These are phyloP conservation scores for Trypethelium eluteriae DNA, from an alignment of 495 filamentous ascomycete species.

Conservation along the genomic window DNA sequence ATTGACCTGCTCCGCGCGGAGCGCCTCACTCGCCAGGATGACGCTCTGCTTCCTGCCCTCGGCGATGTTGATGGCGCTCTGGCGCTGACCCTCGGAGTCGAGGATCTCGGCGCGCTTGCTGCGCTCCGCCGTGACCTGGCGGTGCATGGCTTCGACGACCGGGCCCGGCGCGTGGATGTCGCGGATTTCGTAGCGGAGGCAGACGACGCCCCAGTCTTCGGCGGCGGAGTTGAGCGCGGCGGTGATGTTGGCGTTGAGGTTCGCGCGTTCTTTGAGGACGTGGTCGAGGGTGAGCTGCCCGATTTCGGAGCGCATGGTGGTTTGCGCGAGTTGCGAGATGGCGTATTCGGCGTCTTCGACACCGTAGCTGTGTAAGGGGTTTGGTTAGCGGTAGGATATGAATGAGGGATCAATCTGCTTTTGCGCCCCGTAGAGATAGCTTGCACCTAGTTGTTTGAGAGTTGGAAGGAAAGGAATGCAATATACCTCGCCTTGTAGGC, in stretches of 20 bases:
- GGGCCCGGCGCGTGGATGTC: slow-evolving; percentile 94
- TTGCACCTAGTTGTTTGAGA: not conserved
- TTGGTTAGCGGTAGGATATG: not conserved
- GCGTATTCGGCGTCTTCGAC: slow-evolving; percentile 99
- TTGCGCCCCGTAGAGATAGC: too few species aligned
- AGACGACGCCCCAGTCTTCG: slow-evolving; percentile 91
- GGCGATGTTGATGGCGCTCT: slow-evolving; percentile 96
- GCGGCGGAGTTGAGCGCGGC: slow-evolving; percentile 97
- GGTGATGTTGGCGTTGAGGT: slow-evolving; percentile 94
- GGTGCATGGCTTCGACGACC: slow-evolving; percentile 94
- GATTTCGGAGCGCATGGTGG: slow-evolving; percentile 97
- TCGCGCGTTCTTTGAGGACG: slow-evolving; percentile 90
- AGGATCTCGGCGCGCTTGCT: slow-evolving; percentile 96
- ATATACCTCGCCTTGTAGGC: slow-evolving; percentile 88
- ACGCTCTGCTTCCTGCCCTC: slow-evolving; percentile 94
- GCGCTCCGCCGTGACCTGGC: slow-evolving; percentile 92
- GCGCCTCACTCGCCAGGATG: slow-evolving; percentile 90
- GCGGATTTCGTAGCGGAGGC: slow-evolving; percentile 92
- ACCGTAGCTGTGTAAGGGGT: slow-evolving; percentile 59
- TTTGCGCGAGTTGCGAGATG: slow-evolving; percentile 95
- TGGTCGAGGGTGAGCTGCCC: slow-evolving; percentile 94
- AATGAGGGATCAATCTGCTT: not conserved
- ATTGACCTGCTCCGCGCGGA: slow-evolving; percentile 86
- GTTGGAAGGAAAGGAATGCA: slow-evolving; percentile 1
- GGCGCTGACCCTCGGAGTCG: slow-evolving; percentile 89